Evolutionary conservation across 345 rosid species (phyloP).

Genomic region (Eutrema yunnanense): DNA sequence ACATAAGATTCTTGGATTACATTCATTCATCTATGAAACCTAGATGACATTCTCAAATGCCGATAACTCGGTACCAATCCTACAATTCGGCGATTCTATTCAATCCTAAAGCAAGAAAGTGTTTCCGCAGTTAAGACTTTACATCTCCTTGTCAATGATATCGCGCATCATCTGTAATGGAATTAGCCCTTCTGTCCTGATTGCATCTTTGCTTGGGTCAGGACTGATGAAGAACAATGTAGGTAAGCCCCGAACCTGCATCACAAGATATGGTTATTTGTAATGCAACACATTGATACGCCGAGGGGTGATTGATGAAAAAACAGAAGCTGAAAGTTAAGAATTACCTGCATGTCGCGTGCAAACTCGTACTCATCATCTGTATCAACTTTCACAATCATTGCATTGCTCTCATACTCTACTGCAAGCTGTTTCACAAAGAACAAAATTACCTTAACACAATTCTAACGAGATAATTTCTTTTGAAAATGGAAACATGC

Average conservation of each 20-base stretch:
- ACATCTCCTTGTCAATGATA: conserved; percentile 78
- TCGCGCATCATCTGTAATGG: conserved; percentile 91
- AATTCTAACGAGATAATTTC: not conserved
- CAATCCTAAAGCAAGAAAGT: conserved; percentile 16
- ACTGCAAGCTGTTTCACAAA: conserved; percentile 64
- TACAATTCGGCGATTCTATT: not conserved
- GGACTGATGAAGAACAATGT: conserved; percentile 82
- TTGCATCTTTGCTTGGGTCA: conserved; percentile 79
- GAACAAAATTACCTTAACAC: not conserved
- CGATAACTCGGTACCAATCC: not conserved
- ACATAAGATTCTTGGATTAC: not conserved
- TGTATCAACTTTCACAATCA: conserved; percentile 86
- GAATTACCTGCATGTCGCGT: conserved; percentile 69
- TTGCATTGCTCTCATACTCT: conserved; percentile 72
- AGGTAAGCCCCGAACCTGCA: conserved; percentile 90
- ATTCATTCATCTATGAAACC: not conserved
- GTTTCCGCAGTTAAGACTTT: conserved; percentile 19
- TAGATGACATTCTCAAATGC: conserved; percentile 3
- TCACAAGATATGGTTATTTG: not conserved
- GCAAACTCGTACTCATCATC: conserved; percentile 93
- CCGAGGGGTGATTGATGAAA: not conserved
- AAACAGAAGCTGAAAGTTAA: conserved; percentile 12
- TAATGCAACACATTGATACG: not conserved
- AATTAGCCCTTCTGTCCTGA: conserved; percentile 86
- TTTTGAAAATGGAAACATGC: not conserved